Percentiles rank a stretch among this genome's conserved stretches.
phyloP scores from a whole-genome alignment of 257 asterid species.

The Primulina huaijiensis region DNA sequence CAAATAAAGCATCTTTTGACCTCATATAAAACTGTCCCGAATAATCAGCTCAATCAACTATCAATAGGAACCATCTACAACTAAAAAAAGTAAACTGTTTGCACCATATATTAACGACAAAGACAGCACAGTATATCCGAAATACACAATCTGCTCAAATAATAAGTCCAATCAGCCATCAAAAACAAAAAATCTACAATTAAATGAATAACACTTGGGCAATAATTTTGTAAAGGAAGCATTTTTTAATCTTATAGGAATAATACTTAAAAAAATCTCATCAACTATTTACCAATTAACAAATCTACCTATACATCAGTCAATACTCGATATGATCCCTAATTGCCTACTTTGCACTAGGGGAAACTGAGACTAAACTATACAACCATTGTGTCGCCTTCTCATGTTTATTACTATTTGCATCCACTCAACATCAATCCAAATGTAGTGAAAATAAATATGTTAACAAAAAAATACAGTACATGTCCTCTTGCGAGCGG shows the following conservation, averaged over 20 bases:
- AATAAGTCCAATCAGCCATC: neutral
- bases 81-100: neutral
- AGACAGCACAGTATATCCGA: neutral
- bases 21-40: neutral
- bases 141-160: neutral
- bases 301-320: too few relatives aligned
- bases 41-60: neutral
- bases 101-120: neutral
- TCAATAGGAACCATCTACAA: neutral
- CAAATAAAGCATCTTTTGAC: neutral
- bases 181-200: neutral
- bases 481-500: constrained; percentile 65
- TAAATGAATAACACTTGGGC: neutral
- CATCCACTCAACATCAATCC: neutral
- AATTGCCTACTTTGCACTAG: too few relatives aligned
- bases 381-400: too few relatives aligned
- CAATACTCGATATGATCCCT: too few relatives aligned
- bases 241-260: neutral
- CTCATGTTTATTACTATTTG: neutral
- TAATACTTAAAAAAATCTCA: neutral
- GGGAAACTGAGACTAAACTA: neutral
- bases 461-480: neutral
- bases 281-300: neutral
- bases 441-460: neutral
- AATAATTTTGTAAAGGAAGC: neutral